phyloP scores from a whole-genome alignment of 228 moss, liverwort and hornwort species.

The Sphagnum magellanicum region DNA sequence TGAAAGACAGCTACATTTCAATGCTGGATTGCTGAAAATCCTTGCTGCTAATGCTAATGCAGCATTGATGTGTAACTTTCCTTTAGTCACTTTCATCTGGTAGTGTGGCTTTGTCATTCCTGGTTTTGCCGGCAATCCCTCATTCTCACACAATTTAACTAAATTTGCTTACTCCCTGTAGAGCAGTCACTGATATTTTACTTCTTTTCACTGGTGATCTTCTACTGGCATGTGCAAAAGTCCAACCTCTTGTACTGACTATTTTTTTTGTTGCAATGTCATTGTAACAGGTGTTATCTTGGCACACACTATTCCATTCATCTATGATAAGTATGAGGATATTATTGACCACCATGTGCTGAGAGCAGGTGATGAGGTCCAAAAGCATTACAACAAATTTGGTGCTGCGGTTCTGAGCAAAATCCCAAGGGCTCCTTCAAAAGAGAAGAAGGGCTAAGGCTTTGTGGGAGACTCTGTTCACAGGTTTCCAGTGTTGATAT shows the following conservation, averaged over 20 bases:
- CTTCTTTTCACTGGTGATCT: not conserved
- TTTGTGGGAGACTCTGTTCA: not conserved
- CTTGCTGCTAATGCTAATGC: too few species aligned
- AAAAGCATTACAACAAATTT: constrained; percentile 48
- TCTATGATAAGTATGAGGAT: constrained; percentile 49
- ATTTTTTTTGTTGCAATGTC: too few species aligned
- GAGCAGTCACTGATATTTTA: not conserved
- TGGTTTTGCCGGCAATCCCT: not conserved
- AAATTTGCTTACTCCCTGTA: too few species aligned
- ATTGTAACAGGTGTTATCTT: constrained; percentile 19
- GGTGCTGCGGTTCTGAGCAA: constrained; percentile 42
- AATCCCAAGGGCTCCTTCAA: constrained; percentile 44
- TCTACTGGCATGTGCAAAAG: too few species aligned
- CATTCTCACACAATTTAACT: not conserved
- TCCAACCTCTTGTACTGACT: too few species aligned
- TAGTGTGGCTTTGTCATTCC: too few species aligned
- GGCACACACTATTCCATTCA: constrained; percentile 20
- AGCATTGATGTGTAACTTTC: too few species aligned
- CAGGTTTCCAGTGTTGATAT: not conserved
- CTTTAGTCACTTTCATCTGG: too few species aligned
- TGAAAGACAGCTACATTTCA: too few species aligned
- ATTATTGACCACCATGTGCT: constrained; percentile 43
- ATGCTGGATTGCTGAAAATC: too few species aligned
- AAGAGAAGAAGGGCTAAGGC: constrained; percentile 44
- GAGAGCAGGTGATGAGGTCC: constrained; percentile 23